Percentiles rank a stretch among this genome's conserved stretches.
Evolutionary conservation across 192 early-diverging fungal species (phyloP).

Genomic region (Spinellus fusiger): DNA sequence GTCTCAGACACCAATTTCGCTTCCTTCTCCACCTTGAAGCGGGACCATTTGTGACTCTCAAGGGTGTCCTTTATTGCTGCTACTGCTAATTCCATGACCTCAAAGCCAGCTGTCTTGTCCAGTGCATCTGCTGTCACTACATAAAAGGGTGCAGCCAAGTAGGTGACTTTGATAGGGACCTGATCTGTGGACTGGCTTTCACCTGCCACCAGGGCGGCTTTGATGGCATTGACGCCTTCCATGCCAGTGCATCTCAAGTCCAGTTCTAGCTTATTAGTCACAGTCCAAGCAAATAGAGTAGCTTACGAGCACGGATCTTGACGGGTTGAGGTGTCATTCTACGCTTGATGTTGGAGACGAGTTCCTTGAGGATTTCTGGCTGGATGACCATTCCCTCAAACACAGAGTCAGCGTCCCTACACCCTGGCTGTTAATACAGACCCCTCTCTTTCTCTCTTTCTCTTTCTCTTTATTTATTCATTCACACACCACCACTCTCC

Average conservation of each 20-base stretch:
- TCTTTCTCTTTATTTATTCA: neutral
- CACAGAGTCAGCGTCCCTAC: conserved; percentile 77
- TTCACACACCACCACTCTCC: neutral
- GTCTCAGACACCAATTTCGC: conserved; percentile 84
- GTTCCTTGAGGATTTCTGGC: conserved; percentile 58
- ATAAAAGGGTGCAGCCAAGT: conserved; percentile 93
- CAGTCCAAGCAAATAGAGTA: neutral
- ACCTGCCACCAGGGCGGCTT: conserved; percentile 80
- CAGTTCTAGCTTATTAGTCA: conserved; percentile 56
- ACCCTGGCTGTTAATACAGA: neutral
- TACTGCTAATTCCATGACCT: conserved; percentile 86
- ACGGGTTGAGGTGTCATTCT: conserved; percentile 92
- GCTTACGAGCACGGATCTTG: conserved; percentile 85
- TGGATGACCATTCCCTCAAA: conserved; percentile 75
- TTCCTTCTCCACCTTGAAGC: conserved; percentile 82
- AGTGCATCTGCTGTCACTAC: conserved; percentile 82
- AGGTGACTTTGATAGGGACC: conserved; percentile 76
- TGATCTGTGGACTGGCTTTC: conserved; percentile 74
- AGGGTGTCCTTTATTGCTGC: conserved; percentile 74
- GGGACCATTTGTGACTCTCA: conserved; percentile 59
- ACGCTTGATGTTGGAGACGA: conserved; percentile 79
- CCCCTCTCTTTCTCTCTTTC: neutral
- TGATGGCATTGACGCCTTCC: conserved; percentile 95
- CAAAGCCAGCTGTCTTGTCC: conserved; percentile 81
- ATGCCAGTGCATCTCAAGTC: conserved; percentile 91